Conservation (phyloP, 106 monocot species). For the Acanthochlamys bracteata region DNA sequence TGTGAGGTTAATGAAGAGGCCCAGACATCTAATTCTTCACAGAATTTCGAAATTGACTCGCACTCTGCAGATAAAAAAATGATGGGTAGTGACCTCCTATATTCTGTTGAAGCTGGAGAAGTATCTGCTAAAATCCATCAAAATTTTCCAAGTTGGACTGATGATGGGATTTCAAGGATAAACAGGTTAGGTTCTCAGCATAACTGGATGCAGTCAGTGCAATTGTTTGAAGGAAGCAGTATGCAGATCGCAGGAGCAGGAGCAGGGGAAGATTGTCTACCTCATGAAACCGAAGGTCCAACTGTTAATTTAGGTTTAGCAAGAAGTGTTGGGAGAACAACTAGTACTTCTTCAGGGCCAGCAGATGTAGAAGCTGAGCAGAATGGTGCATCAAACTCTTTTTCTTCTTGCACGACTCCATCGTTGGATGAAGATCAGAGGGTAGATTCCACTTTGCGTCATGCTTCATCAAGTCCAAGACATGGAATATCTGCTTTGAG, state of each 20-base stretch:
- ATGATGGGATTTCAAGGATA: constrained; percentile 1
- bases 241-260: neutral
- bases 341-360: neutral
- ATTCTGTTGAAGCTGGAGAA: constrained; percentile 4
- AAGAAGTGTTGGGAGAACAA: neutral
- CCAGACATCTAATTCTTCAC: constrained; percentile 8
- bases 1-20: constrained; percentile 11
- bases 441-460: constrained; percentile 1
- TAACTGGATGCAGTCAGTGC: neutral
- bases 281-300: constrained; percentile 7
- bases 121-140: constrained; percentile 4
- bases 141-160: neutral
- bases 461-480: neutral
- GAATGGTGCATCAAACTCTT: neutral
- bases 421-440: constrained; percentile 1
- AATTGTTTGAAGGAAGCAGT: constrained; percentile 1
- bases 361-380: neutral
- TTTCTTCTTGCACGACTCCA: too few relatives aligned
- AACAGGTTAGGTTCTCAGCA: neutral
- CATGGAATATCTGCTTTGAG: constrained; percentile 5
- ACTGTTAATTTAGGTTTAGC: neutral
- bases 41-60: neutral
- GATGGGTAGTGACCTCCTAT: neutral
- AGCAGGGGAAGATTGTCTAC: neutral
- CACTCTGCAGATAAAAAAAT: neutral